A percentile compares a stretch with the other conserved stretches of the same genome.
Conservation (phyloP, 306 rosid genomes). For the Potentilla sterilis region DNA sequence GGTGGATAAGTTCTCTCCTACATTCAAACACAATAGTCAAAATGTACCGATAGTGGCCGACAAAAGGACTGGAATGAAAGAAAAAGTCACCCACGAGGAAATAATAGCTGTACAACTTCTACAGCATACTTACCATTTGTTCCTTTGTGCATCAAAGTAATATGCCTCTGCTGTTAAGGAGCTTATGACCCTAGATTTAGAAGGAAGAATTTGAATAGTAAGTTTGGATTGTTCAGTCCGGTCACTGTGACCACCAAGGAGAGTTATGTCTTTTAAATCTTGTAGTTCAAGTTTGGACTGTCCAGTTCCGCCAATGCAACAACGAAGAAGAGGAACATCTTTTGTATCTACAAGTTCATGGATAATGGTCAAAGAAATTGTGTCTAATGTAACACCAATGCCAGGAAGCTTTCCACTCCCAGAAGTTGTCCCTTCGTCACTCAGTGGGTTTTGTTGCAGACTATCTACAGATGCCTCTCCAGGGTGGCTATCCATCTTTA, state of each 20-base stretch:
- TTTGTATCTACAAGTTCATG: slow-evolving; percentile 65
- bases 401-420: slow-evolving; percentile 47
- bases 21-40: slow-evolving; percentile 25
- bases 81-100: slow-evolving; percentile 2
- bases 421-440: slow-evolving; percentile 38
- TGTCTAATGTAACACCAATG: slow-evolving; percentile 52
- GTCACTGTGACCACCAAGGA: slow-evolving; percentile 52
- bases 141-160: slow-evolving; percentile 70
- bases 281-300: slow-evolving; percentile 47
- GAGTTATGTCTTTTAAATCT: slow-evolving; percentile 55
- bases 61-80: slow-evolving; percentile 3
- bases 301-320: slow-evolving; percentile 12
- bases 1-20: slow-evolving; percentile 76
- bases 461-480: slow-evolving; percentile 39
- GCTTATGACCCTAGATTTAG: slow-evolving; percentile 74
- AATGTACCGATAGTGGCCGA: slow-evolving; percentile 14
- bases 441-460: slow-evolving; percentile 26
- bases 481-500: slow-evolving; percentile 34
- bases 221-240: slow-evolving; percentile 46
- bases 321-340: slow-evolving; percentile 58
- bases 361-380: slow-evolving; percentile 60
- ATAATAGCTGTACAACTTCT: slow-evolving; percentile 21
- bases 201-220: slow-evolving; percentile 52
- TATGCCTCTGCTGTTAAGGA: slow-evolving; percentile 46
- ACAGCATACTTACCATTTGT: slow-evolving; percentile 53